phyloP scores from a whole-genome alignment of 768 basidiomycete species.

The Candolleomyces aberdarensis region DNA sequence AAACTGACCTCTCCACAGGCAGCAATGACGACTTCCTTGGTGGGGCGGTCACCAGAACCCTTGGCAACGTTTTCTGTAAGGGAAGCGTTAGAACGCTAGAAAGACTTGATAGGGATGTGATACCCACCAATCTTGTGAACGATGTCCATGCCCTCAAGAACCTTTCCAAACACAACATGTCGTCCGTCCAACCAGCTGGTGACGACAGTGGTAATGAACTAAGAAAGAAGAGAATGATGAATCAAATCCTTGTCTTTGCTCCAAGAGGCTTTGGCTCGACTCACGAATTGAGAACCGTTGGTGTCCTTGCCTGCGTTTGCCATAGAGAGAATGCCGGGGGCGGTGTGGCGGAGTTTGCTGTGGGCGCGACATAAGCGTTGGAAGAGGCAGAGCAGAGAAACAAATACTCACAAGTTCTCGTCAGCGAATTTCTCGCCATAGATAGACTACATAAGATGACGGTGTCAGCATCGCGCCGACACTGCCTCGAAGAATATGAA shows the following conservation, averaged over 20 bases:
- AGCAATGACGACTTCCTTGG: constrained; percentile 72
- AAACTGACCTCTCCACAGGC: constrained; percentile 81
- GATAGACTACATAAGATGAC: constrained; percentile 58
- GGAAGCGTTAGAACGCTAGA: background rate
- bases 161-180: constrained; percentile 92
- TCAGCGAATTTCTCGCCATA: constrained; percentile 90
- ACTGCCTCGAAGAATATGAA: background rate
- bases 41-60: constrained; percentile 67
- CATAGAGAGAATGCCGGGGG: constrained; percentile 87
- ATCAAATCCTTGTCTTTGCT: background rate
- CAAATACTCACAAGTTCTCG: constrained; percentile 81
- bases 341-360: constrained; percentile 95
- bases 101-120: background rate
- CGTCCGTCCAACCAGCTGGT: constrained; percentile 91
- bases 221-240: constrained; percentile 13
- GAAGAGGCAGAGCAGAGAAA: background rate
- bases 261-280: constrained; percentile 20
- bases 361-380: constrained; percentile 5
- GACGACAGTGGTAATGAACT: constrained; percentile 91
- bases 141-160: constrained; percentile 91
- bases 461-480: background rate
- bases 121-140: constrained; percentile 67
- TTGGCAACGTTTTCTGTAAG: constrained; percentile 71
- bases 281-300: constrained; percentile 87
- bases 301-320: constrained; percentile 92